Percentiles rank a stretch among this genome's conserved stretches.
Conservation (phyloP, 495 filamentous ascomycete genomes). For the Podospora bellae-mahoneyi region DNA sequence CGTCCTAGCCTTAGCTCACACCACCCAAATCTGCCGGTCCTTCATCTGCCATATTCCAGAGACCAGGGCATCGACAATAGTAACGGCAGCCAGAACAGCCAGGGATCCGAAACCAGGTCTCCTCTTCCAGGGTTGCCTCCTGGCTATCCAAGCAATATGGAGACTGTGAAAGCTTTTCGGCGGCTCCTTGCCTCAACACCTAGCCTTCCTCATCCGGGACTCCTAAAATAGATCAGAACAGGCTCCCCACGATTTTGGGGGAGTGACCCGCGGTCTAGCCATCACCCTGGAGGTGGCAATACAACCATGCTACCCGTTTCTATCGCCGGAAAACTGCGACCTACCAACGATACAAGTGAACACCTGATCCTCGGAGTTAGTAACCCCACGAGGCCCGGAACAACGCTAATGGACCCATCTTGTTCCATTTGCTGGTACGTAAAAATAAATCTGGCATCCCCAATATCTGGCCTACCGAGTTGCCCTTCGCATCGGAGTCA, state of each 20-base stretch:
- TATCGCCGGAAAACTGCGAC: not conserved
- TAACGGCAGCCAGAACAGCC: not conserved
- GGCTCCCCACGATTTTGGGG: not conserved
- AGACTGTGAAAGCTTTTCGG: not conserved
- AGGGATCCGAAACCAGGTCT: not conserved
- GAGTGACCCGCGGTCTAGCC: not conserved
- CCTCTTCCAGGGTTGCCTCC: not conserved
- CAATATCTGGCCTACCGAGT: not conserved
- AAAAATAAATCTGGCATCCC: not conserved
- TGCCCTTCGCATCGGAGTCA: not conserved
- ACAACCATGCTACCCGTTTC: not conserved
- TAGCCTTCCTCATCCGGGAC: not conserved
- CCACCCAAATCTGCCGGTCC: not conserved
- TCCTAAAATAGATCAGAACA: not conserved
- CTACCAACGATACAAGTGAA: not conserved
- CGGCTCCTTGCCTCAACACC: not conserved
- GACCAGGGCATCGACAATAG: not conserved
- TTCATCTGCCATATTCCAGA: not conserved
- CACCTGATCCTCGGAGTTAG: not conserved
- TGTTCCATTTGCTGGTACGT: not conserved
- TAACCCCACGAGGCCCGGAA: not conserved
- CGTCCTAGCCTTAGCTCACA: not conserved
- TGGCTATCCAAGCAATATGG: not conserved
- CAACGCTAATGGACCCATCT: not conserved
- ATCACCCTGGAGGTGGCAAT: not conserved